A percentile compares a stretch with the other conserved stretches of the same genome.
Evolutionary conservation across 2,329 filamentous ascomycete species (phyloP).

Genomic region (Penicillium sp.): DNA sequence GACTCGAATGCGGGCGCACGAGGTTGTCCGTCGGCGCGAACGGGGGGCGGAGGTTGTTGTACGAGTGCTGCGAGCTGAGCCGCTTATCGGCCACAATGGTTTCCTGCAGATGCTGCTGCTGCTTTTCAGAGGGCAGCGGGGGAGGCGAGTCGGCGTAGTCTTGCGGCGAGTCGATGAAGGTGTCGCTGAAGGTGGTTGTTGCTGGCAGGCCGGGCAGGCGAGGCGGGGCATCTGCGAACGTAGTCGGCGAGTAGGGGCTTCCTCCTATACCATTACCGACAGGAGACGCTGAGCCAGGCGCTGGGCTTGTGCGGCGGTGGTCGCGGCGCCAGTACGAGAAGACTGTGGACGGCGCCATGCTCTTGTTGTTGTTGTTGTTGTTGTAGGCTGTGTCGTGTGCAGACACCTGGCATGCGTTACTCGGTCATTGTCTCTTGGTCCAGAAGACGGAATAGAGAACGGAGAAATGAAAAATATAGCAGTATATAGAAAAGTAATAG

Average conservation of each 20-base stretch:
- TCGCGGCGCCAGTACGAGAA: constrained; percentile 40
- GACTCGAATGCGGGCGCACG: constrained; percentile 28
- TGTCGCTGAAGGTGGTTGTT: constrained; percentile 25
- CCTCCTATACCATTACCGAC: no score
- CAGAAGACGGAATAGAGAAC: not conserved
- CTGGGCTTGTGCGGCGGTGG: constrained; percentile 32
- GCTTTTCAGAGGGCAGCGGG: not conserved
- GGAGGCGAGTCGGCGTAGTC: not conserved
- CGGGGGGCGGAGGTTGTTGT: constrained; percentile 25
- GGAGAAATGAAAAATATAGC: not conserved
- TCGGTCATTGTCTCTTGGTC: not conserved
- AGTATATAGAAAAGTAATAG: not conserved
- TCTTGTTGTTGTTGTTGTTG: not conserved
- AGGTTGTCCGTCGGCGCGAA: constrained; percentile 23
- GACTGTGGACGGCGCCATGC: constrained; percentile 35
- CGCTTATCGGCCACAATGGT: constrained; percentile 20
- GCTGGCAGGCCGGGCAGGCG: constrained; percentile 31
- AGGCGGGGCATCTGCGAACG: constrained; percentile 22
- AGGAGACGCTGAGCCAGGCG: constrained; percentile 23
- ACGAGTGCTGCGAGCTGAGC: constrained; percentile 25
- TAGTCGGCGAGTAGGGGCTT: constrained; percentile 8
- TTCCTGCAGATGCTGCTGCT: constrained; percentile 16
- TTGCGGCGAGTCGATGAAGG: constrained; percentile 22
- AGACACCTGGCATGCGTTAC: not conserved
- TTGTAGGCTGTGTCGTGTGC: not conserved